These are phyloP conservation scores for Lasiosphaeriaceae sp. DNA, from an alignment of 495 filamentous ascomycete species.

Conservation along the genomic window DNA sequence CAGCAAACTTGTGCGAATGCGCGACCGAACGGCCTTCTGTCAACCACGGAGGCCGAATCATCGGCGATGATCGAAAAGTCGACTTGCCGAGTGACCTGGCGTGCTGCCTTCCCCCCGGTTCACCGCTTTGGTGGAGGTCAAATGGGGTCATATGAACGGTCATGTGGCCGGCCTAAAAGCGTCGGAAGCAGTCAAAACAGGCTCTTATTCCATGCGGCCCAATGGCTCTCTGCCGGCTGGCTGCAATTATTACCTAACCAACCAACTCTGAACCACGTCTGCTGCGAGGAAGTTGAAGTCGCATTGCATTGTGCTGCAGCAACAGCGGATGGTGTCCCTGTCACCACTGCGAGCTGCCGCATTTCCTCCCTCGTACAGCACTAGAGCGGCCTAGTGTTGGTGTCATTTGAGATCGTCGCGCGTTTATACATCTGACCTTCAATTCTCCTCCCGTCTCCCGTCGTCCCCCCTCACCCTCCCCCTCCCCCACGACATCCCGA, in stretches of 20 bases:
- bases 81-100: not conserved
- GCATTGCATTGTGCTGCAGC: no score
- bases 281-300: no score
- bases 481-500: not conserved
- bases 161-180: constrained; percentile 3
- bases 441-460: not conserved
- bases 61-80: not conserved
- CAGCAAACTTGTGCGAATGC: not conserved
- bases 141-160: not conserved
- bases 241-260: not conserved
- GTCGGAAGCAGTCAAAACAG: not conserved
- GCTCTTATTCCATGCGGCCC: not conserved
- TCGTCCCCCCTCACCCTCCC: not conserved
- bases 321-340: no score
- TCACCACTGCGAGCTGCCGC: no score
- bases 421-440: not conserved
- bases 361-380: no score
- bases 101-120: not conserved
- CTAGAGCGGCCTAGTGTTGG: not conserved
- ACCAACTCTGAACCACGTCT: no score
- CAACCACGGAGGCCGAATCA: not conserved
- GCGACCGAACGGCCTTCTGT: not conserved
- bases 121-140: constrained; percentile 1
- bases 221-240: not conserved
- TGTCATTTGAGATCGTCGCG: not conserved